Conservation (phyloP, 2,329 filamentous ascomycete genomes). For the Cladophialophora yegresii region DNA sequence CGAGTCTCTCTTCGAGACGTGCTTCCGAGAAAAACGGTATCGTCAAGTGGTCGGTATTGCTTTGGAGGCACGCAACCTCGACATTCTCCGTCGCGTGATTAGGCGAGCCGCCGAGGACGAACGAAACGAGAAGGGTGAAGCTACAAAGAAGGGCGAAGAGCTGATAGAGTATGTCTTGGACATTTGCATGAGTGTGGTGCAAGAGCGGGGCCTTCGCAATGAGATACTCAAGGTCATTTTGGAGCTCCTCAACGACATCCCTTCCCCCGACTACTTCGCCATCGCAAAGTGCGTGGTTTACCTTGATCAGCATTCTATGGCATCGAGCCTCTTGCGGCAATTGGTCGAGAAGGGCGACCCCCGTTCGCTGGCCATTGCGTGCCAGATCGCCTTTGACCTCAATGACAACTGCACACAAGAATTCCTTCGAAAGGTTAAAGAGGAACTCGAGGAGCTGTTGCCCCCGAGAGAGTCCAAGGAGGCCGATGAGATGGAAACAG, state of each 20-base stretch:
- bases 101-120: constrained; percentile 85
- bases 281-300: constrained; percentile 98
- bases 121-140: constrained; percentile 64
- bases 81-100: constrained; percentile 83
- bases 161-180: constrained; percentile 94
- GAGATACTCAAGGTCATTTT: constrained; percentile 87
- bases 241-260: constrained; percentile 91
- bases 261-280: constrained; percentile 92
- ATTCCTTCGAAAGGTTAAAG: constrained; percentile 86
- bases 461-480: constrained; percentile 50
- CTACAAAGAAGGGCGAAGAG: constrained; percentile 71
- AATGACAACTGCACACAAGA: constrained; percentile 99
- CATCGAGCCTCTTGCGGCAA: constrained; percentile 78
- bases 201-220: constrained; percentile 82
- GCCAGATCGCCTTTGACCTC: constrained; percentile 96
- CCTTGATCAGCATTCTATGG: constrained; percentile 86
- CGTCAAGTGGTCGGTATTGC: constrained; percentile 96
- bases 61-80: constrained; percentile 88
- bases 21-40: constrained; percentile 81
- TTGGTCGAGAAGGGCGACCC: constrained; percentile 78
- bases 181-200: constrained; percentile 97
- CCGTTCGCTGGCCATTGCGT: constrained; percentile 79
- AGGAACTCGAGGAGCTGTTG: constrained; percentile 66
- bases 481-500: constrained; percentile 49
- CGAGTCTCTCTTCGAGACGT: constrained; percentile 86